Evolutionary conservation across 2,329 filamentous ascomycete genomes (phyloP), one percentile per base, ranked within the genome.

Genomic region (Trichoderma cornu-damae): DNA sequence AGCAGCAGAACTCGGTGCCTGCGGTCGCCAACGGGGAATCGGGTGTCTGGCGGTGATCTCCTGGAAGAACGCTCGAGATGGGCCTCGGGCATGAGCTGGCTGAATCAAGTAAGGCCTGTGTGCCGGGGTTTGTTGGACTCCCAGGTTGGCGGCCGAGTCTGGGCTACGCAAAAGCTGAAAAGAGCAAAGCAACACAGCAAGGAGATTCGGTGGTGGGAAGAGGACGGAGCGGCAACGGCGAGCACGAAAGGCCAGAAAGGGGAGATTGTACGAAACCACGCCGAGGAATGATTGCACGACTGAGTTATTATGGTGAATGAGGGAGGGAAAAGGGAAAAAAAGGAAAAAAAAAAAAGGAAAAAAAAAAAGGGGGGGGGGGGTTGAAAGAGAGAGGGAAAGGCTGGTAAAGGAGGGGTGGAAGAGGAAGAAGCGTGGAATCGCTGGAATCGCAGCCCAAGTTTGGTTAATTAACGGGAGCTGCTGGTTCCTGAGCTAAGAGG

Each of bases 31-130:
- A 22, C 12, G 28, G 32, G 16, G 20, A 20, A 30, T 55, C 30
- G 42, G n/a, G 18, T 28, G 4, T 30, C 52, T 30, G 42, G 43
- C 11, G 11, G 42, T 46, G 34, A 55, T 47, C 42, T 55, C 52
- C 52, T 55, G 52, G 32, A 35, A 47, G 42, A 38, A 37, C 16
- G 42, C 32, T 55, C 42, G 52, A 12, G 52, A 47, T 47, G 52
- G 52, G 42, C 52, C 52, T 55, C 30, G 52, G 30, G 32, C 52
- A 55, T 47, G 22, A 55, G 52, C 52, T 38, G 52, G 52, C 52
- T 55, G 52, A 55, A 55, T 55, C 52, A 55, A 55, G 52, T 55
- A 55, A 55, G 52, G 52, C 32, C 42, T 24, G 32, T 38, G 32
- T 46, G 14, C 52, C 52, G 52, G 52, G 52, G 42, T 55, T n/a